Conservation (phyloP, 2,329 filamentous ascomycete species). For the Dendryphion nanum region DNA sequence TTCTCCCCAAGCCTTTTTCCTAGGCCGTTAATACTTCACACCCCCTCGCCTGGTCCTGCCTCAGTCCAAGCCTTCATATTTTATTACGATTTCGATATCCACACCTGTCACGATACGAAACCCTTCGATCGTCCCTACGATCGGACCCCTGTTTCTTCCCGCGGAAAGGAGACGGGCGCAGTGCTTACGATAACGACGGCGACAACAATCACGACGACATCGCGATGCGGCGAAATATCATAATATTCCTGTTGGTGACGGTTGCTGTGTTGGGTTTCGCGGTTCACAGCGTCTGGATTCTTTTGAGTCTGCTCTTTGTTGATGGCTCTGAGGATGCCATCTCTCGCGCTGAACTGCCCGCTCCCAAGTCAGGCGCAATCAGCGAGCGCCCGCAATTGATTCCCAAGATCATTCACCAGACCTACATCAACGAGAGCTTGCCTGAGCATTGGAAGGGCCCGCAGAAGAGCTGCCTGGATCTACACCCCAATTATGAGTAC, state of each 20-base stretch:
- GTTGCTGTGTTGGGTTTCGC: slow-evolving; percentile 63
- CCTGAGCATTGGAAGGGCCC: slow-evolving; percentile 65
- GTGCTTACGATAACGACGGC: too few species aligned
- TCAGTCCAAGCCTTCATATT: too few species aligned
- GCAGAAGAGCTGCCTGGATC: slow-evolving; percentile 64
- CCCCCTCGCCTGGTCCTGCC: not conserved
- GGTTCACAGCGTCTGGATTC: slow-evolving; percentile 66
- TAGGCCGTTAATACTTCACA: too few species aligned
- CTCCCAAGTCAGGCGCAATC: slow-evolving; percentile 60
- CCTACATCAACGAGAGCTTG: slow-evolving; percentile 69
- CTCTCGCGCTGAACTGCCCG: slow-evolving; percentile 63
- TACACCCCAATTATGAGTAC: slow-evolving; percentile 72
- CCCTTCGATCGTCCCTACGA: not conserved
- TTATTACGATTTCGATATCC: too few species aligned
- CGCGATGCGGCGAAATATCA: slow-evolving; percentile 59
- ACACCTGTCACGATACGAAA: too few species aligned
- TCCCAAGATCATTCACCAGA: slow-evolving; percentile 76
- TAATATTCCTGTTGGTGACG: slow-evolving; percentile 66
- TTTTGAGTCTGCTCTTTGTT: slow-evolving; percentile 68
- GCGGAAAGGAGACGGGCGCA: not conserved
- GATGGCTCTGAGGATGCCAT: slow-evolving; percentile 68
- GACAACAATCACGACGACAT: too few species aligned
- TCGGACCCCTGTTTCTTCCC: not conserved
- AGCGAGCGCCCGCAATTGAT: slow-evolving; percentile 61
- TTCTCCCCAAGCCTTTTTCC: not conserved